Evolutionary conservation across 768 basidiomycete species (phyloP), one percentile per base, ranked within the genome.

Genomic region (Kwoniella bestiolae): DNA sequence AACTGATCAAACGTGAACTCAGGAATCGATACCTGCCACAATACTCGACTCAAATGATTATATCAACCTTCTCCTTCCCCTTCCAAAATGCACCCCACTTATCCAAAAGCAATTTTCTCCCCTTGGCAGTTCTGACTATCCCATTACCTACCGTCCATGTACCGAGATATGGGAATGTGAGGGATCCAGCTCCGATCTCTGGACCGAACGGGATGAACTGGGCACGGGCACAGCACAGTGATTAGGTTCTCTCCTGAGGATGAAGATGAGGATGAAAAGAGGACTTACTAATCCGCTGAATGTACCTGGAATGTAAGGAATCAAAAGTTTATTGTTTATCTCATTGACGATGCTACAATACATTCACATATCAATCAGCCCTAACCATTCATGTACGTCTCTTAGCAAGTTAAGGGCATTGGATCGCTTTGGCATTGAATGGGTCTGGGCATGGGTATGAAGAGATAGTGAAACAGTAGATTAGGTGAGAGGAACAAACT

Each of bases 121-220:
- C 93, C 0, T 90, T 91, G 2, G 92, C 89, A 3, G 90, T 90
- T 82, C 95, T 94, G 32, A 94, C 85, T 92, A 95, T 94, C 75
- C 94, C 92, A 90, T 88, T 88, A 9, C 92, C 92, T 25, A 89
- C 89, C n/a, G 89, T 91, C 62, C 94, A 78, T 26, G 92, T 93
- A 82, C 95, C 94, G 90, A 97, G 93, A 83, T 94, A 46, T 6
- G 68, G 69, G 2, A 76, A 23, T 8, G 66, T 72, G 49, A 72
- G 11, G 2, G 58, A 56, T 7, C 72, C 75, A 14, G 65, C 65
- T 12, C 70, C 72, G 4, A 34, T n/a, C 3, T 44, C 35, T 2
- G 63, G 32, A 23, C 75, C 75, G 23, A 76, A 52, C 11, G 75
- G 70, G 11, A 77, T 46, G 55, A 74, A 34, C 70, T 69, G 25